A percentile compares a stretch with the other conserved stretches of the same genome.
phyloP scores from a whole-genome alignment of 1,139 yeast species.

The Tardiomyces blankii region DNA sequence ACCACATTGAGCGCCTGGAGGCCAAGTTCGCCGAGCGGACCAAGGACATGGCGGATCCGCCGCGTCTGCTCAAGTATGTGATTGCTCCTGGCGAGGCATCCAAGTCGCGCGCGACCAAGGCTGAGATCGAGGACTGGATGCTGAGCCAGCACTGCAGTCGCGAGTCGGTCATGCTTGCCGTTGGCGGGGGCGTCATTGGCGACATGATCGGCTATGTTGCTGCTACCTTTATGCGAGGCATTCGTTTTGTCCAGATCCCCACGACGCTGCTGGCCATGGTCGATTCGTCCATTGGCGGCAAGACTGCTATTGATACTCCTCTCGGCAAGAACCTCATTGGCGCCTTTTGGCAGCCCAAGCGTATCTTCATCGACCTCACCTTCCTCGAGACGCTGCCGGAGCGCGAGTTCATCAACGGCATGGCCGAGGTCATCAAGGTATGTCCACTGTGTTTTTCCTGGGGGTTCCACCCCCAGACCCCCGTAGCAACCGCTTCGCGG shows the following conservation, averaged over 20 bases:
- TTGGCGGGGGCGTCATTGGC: conserved; percentile 98
- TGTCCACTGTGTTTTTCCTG: conserved; percentile 8
- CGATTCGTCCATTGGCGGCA: conserved; percentile 97
- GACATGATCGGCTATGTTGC: conserved; percentile 99
- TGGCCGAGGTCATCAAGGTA: conserved; percentile 87
- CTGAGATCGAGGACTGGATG: conserved; percentile 84
- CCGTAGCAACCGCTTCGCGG: no score
- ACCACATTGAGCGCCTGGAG: conserved; percentile 39
- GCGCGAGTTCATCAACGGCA: conserved; percentile 93
- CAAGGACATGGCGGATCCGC: conserved; percentile 25
- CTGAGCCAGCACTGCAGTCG: conserved; percentile 85
- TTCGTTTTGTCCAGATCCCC: conserved; percentile 87
- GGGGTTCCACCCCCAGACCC: no score
- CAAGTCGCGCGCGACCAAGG: conserved; percentile 83
- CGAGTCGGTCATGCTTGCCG: conserved; percentile 88
- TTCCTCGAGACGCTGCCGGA: conserved; percentile 84
- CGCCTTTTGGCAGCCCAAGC: conserved; percentile 93
- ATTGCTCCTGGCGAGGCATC: conserved; percentile 93
- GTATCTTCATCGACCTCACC: conserved; percentile 78
- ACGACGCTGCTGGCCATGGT: conserved; percentile 95
- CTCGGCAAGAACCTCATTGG: conserved; percentile 93
- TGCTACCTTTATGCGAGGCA: conserved; percentile 98
- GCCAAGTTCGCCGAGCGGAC: conserved; percentile 17
- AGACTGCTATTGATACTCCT: conserved; percentile 98
- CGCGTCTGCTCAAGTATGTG: conserved; percentile 61